These are phyloP conservation scores for Phytophthora fragariae DNA, from an alignment of 352 stramenopile species.

Conservation along the genomic window DNA sequence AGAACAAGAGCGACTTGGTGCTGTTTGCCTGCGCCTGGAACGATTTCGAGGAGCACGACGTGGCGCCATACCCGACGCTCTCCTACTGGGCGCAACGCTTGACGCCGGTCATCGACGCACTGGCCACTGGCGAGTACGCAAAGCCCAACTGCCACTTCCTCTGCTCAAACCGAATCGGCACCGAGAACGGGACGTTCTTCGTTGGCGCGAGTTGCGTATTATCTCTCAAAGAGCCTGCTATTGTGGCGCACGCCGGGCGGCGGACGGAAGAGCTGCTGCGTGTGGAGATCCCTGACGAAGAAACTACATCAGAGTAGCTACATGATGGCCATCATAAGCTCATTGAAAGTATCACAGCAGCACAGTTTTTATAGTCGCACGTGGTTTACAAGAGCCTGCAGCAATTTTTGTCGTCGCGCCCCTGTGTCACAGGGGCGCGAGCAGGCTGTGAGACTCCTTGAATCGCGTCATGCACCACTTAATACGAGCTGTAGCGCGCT, in stretches of 20 bases:
- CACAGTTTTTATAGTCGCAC: no score
- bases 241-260: conserved; percentile 59
- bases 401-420: no score
- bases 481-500: no score
- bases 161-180: conserved; percentile 80
- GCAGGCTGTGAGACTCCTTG: no score
- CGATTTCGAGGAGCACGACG: conserved; percentile 70
- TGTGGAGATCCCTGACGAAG: conserved; percentile 52
- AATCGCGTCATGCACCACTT: no score
- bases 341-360: no score
- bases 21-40: conserved; percentile 88
- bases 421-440: no score
- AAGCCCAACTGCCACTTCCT: conserved; percentile 77
- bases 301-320: neutral
- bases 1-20: conserved; percentile 69
- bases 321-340: neutral
- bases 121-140: conserved; percentile 42
- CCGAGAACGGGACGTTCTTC: conserved; percentile 84
- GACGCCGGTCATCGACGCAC: conserved; percentile 57
- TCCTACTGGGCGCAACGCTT: conserved; percentile 82
- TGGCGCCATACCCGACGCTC: conserved; percentile 55
- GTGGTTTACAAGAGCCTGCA: no score
- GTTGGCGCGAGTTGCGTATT: conserved; percentile 80
- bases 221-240: conserved; percentile 62
- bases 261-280: conserved; percentile 66